These are phyloP conservation scores for Eucalyptus victrix DNA, from an alignment of 345 rosid genomes.

Conservation along the genomic window DNA sequence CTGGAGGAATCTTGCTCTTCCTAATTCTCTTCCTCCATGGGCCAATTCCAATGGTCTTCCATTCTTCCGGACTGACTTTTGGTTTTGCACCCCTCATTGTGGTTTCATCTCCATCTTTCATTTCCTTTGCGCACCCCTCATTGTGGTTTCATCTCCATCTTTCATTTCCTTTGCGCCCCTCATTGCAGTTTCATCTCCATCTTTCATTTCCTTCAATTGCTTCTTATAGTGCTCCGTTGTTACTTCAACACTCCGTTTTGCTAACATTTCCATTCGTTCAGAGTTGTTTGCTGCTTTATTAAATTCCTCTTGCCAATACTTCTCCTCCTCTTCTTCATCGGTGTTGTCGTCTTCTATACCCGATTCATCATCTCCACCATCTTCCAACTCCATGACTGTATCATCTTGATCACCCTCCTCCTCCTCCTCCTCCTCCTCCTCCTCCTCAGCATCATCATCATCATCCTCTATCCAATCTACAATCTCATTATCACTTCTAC, in stretches of 20 bases:
- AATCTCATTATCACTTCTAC: constrained; percentile 2
- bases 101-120: constrained; percentile 54
- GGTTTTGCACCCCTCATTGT: constrained; percentile 59
- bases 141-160: constrained; percentile 52
- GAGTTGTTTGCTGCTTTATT: constrained; percentile 45
- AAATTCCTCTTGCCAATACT: constrained; percentile 65
- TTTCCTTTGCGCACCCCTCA: constrained; percentile 51
- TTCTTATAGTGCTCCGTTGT: constrained; percentile 30
- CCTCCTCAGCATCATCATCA: background rate
- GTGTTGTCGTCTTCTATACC: background rate
- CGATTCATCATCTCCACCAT: background rate
- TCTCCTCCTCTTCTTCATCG: constrained; percentile 1
- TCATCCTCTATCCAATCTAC: constrained; percentile 19
- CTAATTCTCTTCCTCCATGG: constrained; percentile 63
- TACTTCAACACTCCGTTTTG: constrained; percentile 39
- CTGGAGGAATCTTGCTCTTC: constrained; percentile 81
- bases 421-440: constrained; percentile 10
- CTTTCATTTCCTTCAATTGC: constrained; percentile 35
- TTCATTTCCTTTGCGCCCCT: constrained; percentile 44
- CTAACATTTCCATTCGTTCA: constrained; percentile 74
- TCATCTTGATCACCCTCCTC: constrained; percentile 26
- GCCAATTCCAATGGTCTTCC: constrained; percentile 69
- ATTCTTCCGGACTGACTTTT: constrained; percentile 65
- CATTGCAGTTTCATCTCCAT: constrained; percentile 55
- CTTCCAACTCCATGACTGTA: constrained; percentile 20